Percentiles rank a stretch among this genome's conserved stretches.
phyloP scores from a whole-genome alignment of 306 rosid genomes.

The Glycine tomentella region DNA sequence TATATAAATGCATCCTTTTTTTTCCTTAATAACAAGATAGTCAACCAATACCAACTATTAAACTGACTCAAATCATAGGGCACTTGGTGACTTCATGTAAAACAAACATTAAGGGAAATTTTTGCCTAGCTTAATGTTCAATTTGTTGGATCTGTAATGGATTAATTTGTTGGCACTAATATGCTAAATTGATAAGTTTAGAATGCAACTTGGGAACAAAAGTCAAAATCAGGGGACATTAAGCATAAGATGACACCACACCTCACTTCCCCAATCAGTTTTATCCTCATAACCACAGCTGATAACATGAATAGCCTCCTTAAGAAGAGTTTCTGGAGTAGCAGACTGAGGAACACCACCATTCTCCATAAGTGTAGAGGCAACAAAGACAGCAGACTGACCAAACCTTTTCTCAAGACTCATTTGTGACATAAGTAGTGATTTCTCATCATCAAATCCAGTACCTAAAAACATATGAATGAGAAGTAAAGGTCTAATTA shows the following conservation, averaged over 20 bases:
- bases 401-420: conserved; percentile 96
- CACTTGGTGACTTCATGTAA: background rate
- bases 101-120: background rate
- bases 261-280: conserved; percentile 96
- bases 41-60: background rate
- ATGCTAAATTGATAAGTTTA: too few species aligned
- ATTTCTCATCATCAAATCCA: conserved; percentile 75
- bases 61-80: conserved; percentile 1
- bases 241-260: conserved; percentile 44
- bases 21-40: too few species aligned
- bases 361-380: conserved; percentile 96
- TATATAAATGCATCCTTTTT: too few species aligned
- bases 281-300: conserved; percentile 99
- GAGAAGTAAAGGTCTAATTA: background rate
- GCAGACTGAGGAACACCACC: conserved; percentile 99
- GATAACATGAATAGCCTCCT: conserved; percentile 98
- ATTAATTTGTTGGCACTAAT: background rate
- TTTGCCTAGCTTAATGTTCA: background rate
- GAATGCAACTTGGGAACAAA: background rate
- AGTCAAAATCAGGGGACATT: conserved; percentile 17
- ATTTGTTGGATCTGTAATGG: conserved; percentile 1
- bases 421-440: conserved; percentile 83
- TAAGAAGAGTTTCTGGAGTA: conserved; percentile 92
- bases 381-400: conserved; percentile 91
- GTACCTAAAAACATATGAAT: conserved; percentile 57